Percentiles rank a stretch among this genome's conserved stretches.
Conservation (phyloP, 306 rosid species). For the Macrotyloma uniflorum region DNA sequence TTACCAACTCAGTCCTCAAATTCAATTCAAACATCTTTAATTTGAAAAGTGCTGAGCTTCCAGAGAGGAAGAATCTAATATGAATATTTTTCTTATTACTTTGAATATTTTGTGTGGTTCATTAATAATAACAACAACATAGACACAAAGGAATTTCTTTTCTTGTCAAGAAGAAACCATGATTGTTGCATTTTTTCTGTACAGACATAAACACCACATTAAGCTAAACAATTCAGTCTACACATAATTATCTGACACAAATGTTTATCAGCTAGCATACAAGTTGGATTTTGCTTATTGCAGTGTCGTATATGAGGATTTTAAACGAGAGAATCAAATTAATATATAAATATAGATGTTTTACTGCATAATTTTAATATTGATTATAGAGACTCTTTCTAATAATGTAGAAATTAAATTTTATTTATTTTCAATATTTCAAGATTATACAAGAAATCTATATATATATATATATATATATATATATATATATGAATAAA, state of each 20-base stretch:
- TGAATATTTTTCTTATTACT: background rate
- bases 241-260: background rate
- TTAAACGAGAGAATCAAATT: too few relatives aligned
- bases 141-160: background rate
- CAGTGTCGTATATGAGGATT: too few relatives aligned
- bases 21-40: background rate
- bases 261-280: background rate
- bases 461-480: too few relatives aligned
- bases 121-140: too few relatives aligned
- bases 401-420: too few relatives aligned
- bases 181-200: background rate
- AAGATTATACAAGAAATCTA: too few relatives aligned
- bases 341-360: too few relatives aligned
- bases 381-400: too few relatives aligned
- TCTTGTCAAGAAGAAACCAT: background rate
- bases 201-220: background rate
- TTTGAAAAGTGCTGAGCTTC: background rate
- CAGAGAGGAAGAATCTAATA: background rate
- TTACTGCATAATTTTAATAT: too few relatives aligned
- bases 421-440: too few relatives aligned
- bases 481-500: too few relatives aligned
- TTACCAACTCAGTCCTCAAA: background rate
- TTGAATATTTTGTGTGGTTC: background rate
- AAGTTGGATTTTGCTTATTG: conserved; percentile 34
- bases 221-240: background rate